Evolutionary conservation across 2,329 filamentous ascomycete genomes (phyloP), one percentile per base, ranked within the genome.

Genomic region (Colletotrichum liriopes): DNA sequence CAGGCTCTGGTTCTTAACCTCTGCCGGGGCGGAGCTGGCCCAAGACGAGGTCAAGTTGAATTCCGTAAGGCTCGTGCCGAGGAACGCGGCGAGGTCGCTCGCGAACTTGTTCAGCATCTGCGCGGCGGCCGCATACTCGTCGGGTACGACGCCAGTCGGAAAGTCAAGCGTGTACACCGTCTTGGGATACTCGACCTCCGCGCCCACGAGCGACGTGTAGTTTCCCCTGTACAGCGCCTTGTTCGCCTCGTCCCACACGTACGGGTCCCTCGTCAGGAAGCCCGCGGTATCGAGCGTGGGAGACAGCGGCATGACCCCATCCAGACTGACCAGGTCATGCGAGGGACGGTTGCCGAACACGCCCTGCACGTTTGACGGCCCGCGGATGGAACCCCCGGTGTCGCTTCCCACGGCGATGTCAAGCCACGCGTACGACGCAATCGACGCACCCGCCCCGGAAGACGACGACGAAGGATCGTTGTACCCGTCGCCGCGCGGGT

Each of bases 401-500:
- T 86, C 85, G 32, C 79, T 83, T 1, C 84, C 84, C 23, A 86
- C 76, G 5, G 80, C 83, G 43, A 85, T 76, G 67, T 87, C 85
- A 0, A 86, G 77, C 85, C 85, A 87, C 18, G 81, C 79, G 54
- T 86, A 86, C 2, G 81, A 78, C 5, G 80, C 82, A 0, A 85
- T 72, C 0, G 82, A 80, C 0, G 82, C 82, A 14, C 73, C 73
- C 51, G 73, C 73, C 0, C 81, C 82, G 0, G 80, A 77, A 1
- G 81, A 82, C 2, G 80, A 82, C 0, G 79, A 87, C 0, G 85
- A 87, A 1, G 84, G 84, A 14, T 80, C 77, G 71, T 84, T 83
- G 61, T 86, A 86, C 2, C 84, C 83, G 73, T 88, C 87, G 1
- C 83, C 86, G n/a, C 83, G 77, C 1, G 83, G 82, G 69, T 85